Evolutionary conservation across 2,329 filamentous ascomycete species (phyloP).

Genomic region (Drechslerella coelobrocha): DNA sequence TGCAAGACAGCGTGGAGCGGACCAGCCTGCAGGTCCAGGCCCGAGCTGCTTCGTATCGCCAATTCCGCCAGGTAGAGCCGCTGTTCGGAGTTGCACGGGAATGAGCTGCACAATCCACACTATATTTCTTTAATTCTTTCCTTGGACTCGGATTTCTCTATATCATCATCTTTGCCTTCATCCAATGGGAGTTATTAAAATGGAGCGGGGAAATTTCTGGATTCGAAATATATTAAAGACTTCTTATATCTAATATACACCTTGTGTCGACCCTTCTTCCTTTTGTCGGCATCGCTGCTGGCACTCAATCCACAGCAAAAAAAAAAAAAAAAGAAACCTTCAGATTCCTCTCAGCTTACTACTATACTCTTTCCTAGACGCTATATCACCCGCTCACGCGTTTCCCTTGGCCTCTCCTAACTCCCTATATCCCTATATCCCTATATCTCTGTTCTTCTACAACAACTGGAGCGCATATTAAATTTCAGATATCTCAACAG

Average conservation of each 20-base stretch:
- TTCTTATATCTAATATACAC: constrained; percentile 5
- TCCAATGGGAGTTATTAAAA: constrained; percentile 41
- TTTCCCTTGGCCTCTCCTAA: not conserved
- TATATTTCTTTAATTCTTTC: not conserved
- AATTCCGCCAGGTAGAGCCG: constrained; percentile 30
- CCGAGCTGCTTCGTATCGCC: constrained; percentile 11
- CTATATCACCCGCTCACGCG: not conserved
- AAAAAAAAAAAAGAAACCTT: too few relatives aligned
- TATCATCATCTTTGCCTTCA: constrained; percentile 17
- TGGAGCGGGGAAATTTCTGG: not conserved
- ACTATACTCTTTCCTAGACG: not conserved
- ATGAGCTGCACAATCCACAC: too few relatives aligned
- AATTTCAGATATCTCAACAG: not conserved
- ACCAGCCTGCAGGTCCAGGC: constrained; percentile 26
- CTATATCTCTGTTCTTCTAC: not conserved
- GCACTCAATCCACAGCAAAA: constrained; percentile 10
- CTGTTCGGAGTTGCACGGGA: constrained; percentile 25
- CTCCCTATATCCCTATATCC: not conserved
- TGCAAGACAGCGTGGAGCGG: constrained; percentile 35
- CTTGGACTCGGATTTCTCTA: constrained; percentile 14
- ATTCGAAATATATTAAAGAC: constrained; percentile 4
- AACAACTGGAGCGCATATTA: not conserved
- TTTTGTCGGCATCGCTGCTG: constrained; percentile 17
- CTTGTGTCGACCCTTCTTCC: constrained; percentile 12
- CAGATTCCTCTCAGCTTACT: not conserved